Base-by-base conservation (phyloP, 805 yeast species). In the Groenewaldozyma salmanticensis region DNA sequence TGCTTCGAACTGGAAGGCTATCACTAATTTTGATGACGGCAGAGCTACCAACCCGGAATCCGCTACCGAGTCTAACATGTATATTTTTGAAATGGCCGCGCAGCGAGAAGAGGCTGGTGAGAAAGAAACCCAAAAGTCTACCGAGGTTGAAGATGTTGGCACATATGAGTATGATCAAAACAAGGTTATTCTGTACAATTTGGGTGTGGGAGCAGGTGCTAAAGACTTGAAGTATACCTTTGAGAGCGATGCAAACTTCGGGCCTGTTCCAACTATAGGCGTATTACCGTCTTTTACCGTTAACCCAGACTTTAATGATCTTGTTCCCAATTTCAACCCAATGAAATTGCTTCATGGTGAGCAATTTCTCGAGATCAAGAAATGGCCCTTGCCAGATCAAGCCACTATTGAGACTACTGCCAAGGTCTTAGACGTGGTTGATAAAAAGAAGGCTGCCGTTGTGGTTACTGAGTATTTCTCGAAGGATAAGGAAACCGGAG, bases 291-390 rank as follows among this genome's bases (percentile, higher is more conserved):
- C 79, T 46, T 81, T 88, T 77, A 71, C 73, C 66, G 72, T 31
- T 17, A 21, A 15, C 17, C 37, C 45, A 27, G 42, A 42, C 21
- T 74, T 81, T 58, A 66, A 72, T 46, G 67, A 70, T 44, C 60
- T 79, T 34, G 77, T 90, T 52, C 81, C 78, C 44, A 78, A 84
- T 65, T 90, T 85, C 71, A 84, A 85, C 64, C 95, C 92, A 46
- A 80, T 86, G 76, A 71, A 81, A 63, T 71, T 90, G 56, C 72
- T 90, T 52, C 97, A 90, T 60, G 98, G 97, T 45, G 98, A 90
- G 66, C 96, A 90, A 61, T 90, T 82, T 63, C 68, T 88, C 52
- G 86, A 77, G 62, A 61, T 90, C 48, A 70, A 71, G 49, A 74
- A 79, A 60, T 78, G 73, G 68, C 92, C 94, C 43, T 70, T 90